These are phyloP conservation scores for Russula sp. DNA, from an alignment of 768 basidiomycete genomes.

Conservation along the genomic window DNA sequence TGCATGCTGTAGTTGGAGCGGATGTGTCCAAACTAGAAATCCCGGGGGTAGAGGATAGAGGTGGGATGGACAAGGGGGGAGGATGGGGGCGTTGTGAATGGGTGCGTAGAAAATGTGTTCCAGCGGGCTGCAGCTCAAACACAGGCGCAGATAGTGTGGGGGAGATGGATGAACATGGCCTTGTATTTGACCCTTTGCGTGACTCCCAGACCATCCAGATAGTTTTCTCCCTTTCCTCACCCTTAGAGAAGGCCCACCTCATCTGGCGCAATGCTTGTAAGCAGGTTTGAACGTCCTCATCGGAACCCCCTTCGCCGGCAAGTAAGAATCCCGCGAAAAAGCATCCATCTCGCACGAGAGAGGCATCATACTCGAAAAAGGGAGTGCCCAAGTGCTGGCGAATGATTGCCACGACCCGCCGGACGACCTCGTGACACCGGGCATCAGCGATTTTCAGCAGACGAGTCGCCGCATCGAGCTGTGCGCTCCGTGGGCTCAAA, in stretches of 20 bases:
- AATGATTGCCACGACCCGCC: constrained; percentile 41
- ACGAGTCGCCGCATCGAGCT: constrained; percentile 29
- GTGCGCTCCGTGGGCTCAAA: constrained; percentile 22
- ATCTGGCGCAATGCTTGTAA: constrained; percentile 72
- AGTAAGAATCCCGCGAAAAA: constrained; percentile 80
- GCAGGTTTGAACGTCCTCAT: constrained; percentile 51
- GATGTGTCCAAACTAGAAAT: constrained; percentile 12
- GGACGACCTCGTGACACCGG: constrained; percentile 40
- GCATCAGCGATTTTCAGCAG: constrained; percentile 38
- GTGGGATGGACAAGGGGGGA: constrained; percentile 20
- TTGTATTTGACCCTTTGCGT: constrained; percentile 17
- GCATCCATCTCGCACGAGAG: constrained; percentile 81
- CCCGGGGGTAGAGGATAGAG: constrained; percentile 1
- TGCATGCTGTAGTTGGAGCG: constrained; percentile 15
- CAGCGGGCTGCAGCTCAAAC: constrained; percentile 13
- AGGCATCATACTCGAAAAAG: constrained; percentile 81
- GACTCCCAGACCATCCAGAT: constrained; percentile 44
- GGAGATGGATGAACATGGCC: neutral
- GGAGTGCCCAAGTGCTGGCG: constrained; percentile 41
- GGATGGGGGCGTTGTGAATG: constrained; percentile 19
- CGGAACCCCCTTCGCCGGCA: constrained; percentile 44
- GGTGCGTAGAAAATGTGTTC: constrained; percentile 10
- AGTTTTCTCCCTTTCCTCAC: constrained; percentile 61
- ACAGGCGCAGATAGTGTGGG: constrained; percentile 1
- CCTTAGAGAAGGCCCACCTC: constrained; percentile 74